These are phyloP conservation scores for Fistulinella cinereoalba DNA, from an alignment of 1,284 basidiomycete species.

Conservation along the genomic window DNA sequence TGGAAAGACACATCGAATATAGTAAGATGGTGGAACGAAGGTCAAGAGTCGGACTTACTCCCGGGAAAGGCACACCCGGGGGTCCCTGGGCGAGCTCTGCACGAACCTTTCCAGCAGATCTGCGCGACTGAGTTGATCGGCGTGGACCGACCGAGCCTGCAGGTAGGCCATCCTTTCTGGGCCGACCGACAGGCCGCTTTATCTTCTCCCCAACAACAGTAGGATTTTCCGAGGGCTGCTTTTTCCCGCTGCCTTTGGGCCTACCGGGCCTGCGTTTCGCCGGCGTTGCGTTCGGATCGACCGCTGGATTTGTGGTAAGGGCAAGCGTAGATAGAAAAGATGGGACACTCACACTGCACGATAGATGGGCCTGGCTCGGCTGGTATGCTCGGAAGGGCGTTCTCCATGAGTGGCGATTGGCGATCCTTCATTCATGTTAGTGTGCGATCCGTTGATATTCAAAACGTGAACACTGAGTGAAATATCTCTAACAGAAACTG, in stretches of 20 bases:
- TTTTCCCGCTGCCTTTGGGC: conserved; percentile 56
- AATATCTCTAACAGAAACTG: conserved; percentile 33
- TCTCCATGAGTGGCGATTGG: conserved; percentile 21
- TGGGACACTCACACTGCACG: conserved; percentile 22
- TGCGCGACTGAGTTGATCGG: conserved; percentile 35
- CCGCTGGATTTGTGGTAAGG: conserved; percentile 20
- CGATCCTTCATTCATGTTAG: conserved; percentile 29
- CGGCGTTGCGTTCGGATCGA: conserved; percentile 27
- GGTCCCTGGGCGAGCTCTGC: conserved; percentile 16
- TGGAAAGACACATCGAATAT: conserved; percentile 10
- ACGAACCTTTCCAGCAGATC: conserved; percentile 35
- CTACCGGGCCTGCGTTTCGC: conserved; percentile 50
- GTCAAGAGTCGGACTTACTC: conserved; percentile 15
- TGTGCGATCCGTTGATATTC: conserved; percentile 14
- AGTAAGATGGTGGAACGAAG: background rate
- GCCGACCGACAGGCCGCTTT: conserved; percentile 55
- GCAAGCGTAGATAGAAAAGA: background rate
- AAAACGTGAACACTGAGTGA: conserved; percentile 12
- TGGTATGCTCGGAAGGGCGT: conserved; percentile 23
- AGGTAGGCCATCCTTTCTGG: conserved; percentile 57
- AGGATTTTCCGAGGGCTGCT: conserved; percentile 37
- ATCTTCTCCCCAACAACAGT: conserved; percentile 37
- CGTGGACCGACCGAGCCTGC: conserved; percentile 46
- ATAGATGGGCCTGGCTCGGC: conserved; percentile 28
- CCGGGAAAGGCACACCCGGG: conserved; percentile 31